Evolutionary conservation across 73 alveolate species (phyloP), one percentile per base, ranked within the genome.

Genomic region (Strombidium stylifer): DNA sequence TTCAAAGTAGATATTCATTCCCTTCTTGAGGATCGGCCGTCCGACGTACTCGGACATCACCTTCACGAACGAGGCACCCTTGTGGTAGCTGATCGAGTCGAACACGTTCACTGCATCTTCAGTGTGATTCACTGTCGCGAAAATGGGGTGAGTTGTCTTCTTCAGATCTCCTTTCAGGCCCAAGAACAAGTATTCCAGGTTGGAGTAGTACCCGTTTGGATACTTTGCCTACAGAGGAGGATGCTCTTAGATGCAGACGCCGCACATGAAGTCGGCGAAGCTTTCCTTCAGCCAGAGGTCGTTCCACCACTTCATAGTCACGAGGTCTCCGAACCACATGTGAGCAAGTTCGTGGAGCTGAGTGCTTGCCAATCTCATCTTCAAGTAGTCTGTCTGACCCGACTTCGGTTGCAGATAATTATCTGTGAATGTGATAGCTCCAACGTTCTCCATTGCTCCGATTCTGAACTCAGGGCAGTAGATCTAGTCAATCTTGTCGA

Each of bases 111-210:
- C 94, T 3, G 98, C 98, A 32, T 77, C 98, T 56, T 90, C 93
- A 4, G 99, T 94, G 59, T 94, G 85, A 39, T 86, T 77, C 25
- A 96, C 93, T 31, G 69, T 83, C 14, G 94, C 86, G 55, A 76
- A 84, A 19, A 96, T 93, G 7, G 99, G 98, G 81, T 96, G 99
- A n/a, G 99, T 94, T 1, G 98, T 80, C 0, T 60, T 55, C 68
- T 81, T 77, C 47, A 84, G 82, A 85, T 96, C 99, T 31, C 89
- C 93, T 16, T 87, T 68, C 10, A 73, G 42, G 31, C 79, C 90
- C 7, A 86, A 82, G 27, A 84, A 84, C 19, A 25, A 3, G 53
- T 49, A 79, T 7, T 24, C 40, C n/a, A n/a, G n/a, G n/a, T n/a
- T 12, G 46, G 44, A 18, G 66, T 47, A 5, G 69, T 26, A 26